Conservation (phyloP, 208 protist species). For the Sergeia podlipaevii region DNA sequence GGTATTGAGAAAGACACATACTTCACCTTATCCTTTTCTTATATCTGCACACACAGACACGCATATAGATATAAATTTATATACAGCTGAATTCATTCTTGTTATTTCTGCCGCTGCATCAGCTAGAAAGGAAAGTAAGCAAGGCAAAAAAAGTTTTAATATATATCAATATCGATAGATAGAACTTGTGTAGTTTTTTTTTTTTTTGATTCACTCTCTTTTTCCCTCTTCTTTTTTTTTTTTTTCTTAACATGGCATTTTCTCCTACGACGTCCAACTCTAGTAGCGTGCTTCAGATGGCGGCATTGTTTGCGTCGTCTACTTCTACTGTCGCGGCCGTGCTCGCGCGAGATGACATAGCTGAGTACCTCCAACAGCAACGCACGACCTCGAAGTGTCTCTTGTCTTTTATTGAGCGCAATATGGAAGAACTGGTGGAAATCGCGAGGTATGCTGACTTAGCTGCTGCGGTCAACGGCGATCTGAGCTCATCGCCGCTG, state of each 20-base stretch:
- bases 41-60: background rate
- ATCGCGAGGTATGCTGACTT: slow-evolving; percentile 1
- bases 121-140: too few relatives aligned
- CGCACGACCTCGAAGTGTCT: slow-evolving; percentile 3
- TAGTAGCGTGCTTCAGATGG: background rate
- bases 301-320: slow-evolving; percentile 9
- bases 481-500: background rate
- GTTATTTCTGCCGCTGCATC: too few relatives aligned
- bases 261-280: too few relatives aligned
- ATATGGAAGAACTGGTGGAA: slow-evolving; percentile 20
- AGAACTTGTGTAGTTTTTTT: slow-evolving; percentile 1
- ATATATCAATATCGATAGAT: too few relatives aligned
- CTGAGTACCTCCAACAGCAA: slow-evolving; percentile 14
- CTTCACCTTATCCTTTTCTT: background rate
- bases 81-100: too few relatives aligned
- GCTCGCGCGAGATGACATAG: slow-evolving; percentile 15
- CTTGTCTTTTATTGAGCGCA: slow-evolving; percentile 26
- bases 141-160: too few relatives aligned
- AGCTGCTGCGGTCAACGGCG: background rate
- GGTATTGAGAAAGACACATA: too few relatives aligned
- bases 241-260: too few relatives aligned
- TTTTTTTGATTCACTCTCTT: slow-evolving; percentile 12
- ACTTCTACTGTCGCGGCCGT: slow-evolving; percentile 18
- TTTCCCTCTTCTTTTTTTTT: slow-evolving; percentile 16
- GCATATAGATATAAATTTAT: too few relatives aligned